Conservation (phyloP, 2,329 filamentous ascomycete species). For the Sclerotinia spermophila region DNA sequence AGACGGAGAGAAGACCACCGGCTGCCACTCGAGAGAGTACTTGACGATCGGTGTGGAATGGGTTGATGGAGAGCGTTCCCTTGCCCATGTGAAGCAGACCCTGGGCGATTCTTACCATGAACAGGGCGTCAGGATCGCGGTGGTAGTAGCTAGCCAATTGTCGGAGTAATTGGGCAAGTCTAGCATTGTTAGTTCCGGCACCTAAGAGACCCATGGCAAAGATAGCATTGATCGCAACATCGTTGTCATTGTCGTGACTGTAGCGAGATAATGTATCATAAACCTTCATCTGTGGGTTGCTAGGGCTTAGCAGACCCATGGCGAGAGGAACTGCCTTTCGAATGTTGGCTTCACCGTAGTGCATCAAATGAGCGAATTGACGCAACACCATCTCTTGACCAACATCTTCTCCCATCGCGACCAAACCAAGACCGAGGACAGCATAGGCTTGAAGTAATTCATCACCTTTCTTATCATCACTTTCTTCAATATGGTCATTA, state of each 20-base stretch:
- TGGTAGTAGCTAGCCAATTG: conserved; percentile 98
- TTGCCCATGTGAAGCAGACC: conserved; percentile 99
- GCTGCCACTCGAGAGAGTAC: conserved; percentile 89
- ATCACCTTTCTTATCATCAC: conserved; percentile 91
- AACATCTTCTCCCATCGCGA: conserved; percentile 97
- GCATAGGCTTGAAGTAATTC: conserved; percentile 95
- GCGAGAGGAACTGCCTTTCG: conserved; percentile 92
- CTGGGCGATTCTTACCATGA: conserved; percentile 99
- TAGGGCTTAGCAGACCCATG: conserved; percentile 94
- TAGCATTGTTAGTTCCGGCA: conserved; percentile 96
- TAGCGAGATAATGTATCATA: conserved; percentile 98
- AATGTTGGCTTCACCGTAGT: conserved; percentile 97
- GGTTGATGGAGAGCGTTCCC: conserved; percentile 90
- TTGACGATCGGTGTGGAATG: conserved; percentile 98
- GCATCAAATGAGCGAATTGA: conserved; percentile 97
- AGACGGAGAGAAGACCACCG: conserved; percentile 81
- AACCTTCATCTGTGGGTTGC: conserved; percentile 99
- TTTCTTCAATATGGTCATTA: conserved; percentile 94
- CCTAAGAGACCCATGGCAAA: conserved; percentile 98
- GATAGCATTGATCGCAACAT: conserved; percentile 97
- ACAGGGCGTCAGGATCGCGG: conserved; percentile 89
- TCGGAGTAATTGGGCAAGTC: conserved; percentile 86
- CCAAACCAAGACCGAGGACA: conserved; percentile 87
- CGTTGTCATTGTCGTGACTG: conserved; percentile 97
- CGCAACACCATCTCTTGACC: conserved; percentile 98